Conservation (phyloP, 345 rosid species). For the Syzygium jambos region DNA sequence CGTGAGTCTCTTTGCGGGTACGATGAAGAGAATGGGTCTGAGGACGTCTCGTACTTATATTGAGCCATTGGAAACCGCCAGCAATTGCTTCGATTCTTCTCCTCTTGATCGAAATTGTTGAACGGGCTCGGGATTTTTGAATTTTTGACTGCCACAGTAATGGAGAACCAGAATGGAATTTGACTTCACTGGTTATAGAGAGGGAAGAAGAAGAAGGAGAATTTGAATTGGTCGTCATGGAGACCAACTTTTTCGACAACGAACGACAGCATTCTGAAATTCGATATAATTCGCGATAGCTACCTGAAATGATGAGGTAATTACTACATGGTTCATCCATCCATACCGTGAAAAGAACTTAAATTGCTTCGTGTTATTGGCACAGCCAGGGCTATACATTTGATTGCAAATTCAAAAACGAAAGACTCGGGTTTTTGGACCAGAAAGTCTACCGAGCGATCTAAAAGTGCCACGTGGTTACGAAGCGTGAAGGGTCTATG, state of each 20-base stretch:
- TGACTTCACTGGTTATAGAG: not conserved
- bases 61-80: not conserved
- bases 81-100: not conserved
- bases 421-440: fast-evolving
- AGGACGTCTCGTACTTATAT: not conserved
- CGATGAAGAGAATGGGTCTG: not conserved
- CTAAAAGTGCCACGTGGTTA: not conserved
- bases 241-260: not conserved
- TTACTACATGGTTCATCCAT: not conserved
- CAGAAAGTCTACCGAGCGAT: fast-evolving
- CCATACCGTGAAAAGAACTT: not conserved
- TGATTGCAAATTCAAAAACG: not conserved
- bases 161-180: not conserved
- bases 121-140: not conserved
- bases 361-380: not conserved
- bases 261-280: too few species aligned
- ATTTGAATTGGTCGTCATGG: not conserved
- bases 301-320: too few species aligned
- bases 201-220: not conserved
- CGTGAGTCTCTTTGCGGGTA: not conserved
- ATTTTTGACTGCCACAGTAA: not conserved
- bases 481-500: fast-evolving
- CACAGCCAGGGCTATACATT: not conserved
- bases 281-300: too few species aligned
- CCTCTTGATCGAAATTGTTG: not conserved